Evolutionary conservation across 129 eudicot genomes (phyloP).

Genomic region (Escallonia rubra): DNA sequence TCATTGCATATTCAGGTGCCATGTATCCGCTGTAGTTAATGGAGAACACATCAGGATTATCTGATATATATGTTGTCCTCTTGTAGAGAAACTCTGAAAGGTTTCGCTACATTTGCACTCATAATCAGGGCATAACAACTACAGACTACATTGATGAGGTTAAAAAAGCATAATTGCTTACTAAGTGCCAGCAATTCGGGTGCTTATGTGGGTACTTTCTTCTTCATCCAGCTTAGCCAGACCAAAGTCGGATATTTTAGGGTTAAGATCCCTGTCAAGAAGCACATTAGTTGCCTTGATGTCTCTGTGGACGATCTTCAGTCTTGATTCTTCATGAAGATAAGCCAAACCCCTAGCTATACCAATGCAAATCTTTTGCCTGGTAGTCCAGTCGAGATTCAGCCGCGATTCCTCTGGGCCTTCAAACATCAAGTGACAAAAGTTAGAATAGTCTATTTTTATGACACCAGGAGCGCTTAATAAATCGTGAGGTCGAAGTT

Average conservation of each 20-base stretch:
- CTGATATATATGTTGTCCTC: background rate
- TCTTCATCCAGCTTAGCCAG: constrained; percentile 80
- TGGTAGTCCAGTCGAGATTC: constrained; percentile 64
- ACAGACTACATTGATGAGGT: background rate
- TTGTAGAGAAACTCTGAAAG: too few relatives aligned
- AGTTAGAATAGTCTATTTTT: background rate
- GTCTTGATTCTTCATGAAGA: constrained; percentile 69
- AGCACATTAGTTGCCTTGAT: constrained; percentile 75
- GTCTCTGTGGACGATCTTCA: constrained; percentile 75
- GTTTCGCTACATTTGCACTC: too few relatives aligned
- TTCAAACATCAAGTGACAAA: constrained; percentile 14
- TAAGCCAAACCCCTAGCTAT: constrained; percentile 66
- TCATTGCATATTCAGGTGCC: constrained; percentile 81
- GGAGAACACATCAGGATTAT: background rate
- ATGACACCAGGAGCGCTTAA: background rate
- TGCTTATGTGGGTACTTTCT: constrained; percentile 64
- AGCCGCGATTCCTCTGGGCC: constrained; percentile 45
- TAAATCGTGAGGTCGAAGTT: constrained; percentile 4
- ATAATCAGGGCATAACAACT: too few relatives aligned
- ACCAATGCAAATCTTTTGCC: constrained; percentile 58
- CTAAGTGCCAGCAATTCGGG: constrained; percentile 80
- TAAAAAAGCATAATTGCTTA: constrained; percentile 16
- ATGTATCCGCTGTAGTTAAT: constrained; percentile 56
- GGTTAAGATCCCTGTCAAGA: constrained; percentile 51
- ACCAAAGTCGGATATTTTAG: constrained; percentile 82